Evolutionary conservation across 176 grass and related monocot species (phyloP).

Genomic region (Oryza rufipogon): DNA sequence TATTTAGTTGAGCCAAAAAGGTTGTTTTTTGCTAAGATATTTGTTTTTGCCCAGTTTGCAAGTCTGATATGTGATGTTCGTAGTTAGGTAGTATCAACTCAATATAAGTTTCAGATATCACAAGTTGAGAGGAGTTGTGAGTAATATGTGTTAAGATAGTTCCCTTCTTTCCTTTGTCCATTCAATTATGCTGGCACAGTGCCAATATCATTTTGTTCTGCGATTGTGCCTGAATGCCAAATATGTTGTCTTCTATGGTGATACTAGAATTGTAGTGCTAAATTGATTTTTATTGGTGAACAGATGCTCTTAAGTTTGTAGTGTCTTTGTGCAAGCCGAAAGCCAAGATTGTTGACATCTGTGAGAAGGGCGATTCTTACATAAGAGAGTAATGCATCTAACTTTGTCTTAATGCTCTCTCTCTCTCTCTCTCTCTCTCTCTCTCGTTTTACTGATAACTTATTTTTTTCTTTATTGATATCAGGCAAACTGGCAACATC

Average conservation of each 20-base stretch:
- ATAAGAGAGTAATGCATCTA: conserved; percentile 75
- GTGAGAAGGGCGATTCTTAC: conserved; percentile 86
- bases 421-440: too few relatives aligned
- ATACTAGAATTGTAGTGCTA: not conserved
- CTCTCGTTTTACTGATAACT: conserved; percentile 31
- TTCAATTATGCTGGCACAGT: not conserved
- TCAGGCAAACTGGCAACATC: conserved; percentile 87
- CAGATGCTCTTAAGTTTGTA: conserved; percentile 89
- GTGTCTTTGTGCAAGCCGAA: conserved; percentile 85
- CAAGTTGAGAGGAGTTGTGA: not conserved
- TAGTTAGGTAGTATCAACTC: not conserved
- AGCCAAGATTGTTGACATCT: conserved; percentile 91
- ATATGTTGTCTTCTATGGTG: conserved; percentile 9
- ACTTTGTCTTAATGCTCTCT: not conserved
- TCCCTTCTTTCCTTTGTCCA: not conserved
- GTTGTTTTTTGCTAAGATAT: not conserved
- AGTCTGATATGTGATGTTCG: not conserved
- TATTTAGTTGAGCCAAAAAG: not conserved
- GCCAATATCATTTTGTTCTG: not conserved
- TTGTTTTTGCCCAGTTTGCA: not conserved
- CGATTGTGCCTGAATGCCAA: not conserved
- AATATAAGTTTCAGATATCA: not conserved
- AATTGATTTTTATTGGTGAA: conserved; percentile 20
- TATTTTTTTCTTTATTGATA: conserved; percentile 4
- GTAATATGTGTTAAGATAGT: not conserved